Evolutionary conservation across 768 basidiomycete species (phyloP).

Genomic region (Amanita muscaria): DNA sequence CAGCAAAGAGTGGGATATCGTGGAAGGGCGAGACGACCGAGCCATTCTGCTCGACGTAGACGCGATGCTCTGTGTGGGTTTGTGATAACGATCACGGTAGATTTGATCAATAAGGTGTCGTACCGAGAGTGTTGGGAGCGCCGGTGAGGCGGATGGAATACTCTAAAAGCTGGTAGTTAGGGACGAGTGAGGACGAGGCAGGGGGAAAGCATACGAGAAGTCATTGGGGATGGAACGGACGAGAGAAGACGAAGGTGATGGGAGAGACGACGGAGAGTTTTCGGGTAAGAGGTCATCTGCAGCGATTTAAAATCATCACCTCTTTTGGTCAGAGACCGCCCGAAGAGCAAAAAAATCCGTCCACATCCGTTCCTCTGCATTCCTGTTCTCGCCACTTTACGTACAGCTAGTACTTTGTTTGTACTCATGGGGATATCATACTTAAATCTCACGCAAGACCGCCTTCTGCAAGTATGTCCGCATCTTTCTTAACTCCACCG

Average conservation of each 20-base stretch:
- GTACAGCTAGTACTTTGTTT: too few relatives aligned
- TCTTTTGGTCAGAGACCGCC: too few relatives aligned
- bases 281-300: slow-evolving; percentile 33
- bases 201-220: slow-evolving; percentile 36
- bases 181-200: slow-evolving; percentile 1
- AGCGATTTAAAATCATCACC: too few relatives aligned
- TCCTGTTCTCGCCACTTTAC: too few relatives aligned
- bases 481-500: slow-evolving; percentile 20
- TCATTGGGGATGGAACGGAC: slow-evolving; percentile 36
- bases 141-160: slow-evolving; percentile 74
- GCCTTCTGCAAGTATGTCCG: slow-evolving; percentile 36
- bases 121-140: slow-evolving; percentile 91
- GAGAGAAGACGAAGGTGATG: slow-evolving; percentile 57
- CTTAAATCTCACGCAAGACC: slow-evolving; percentile 28
- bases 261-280: slow-evolving; percentile 44
- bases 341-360: too few relatives aligned
- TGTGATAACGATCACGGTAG: neutral
- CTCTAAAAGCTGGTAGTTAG: slow-evolving; percentile 29
- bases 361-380: too few relatives aligned
- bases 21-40: slow-evolving; percentile 83
- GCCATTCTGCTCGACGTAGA: slow-evolving; percentile 87
- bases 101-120: slow-evolving; percentile 20
- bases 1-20: slow-evolving; percentile 96
- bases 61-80: slow-evolving; percentile 72
- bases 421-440: too few relatives aligned